Base-by-base conservation (phyloP, 1,139 yeast species). In the Hansenula anomala region DNA sequence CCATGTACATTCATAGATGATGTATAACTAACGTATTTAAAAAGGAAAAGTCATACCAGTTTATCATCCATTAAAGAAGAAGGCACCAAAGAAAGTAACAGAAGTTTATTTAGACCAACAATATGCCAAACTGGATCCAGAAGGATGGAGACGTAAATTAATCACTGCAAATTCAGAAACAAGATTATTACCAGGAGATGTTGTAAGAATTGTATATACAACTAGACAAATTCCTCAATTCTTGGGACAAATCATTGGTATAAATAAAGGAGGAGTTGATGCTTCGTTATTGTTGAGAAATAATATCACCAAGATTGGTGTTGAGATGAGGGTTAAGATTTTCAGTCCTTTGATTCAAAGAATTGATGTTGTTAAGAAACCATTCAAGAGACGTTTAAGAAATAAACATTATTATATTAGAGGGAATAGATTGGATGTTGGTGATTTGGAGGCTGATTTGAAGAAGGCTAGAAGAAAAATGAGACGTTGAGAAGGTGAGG, bases 361-460 rank as follows among this genome's bases (percentile, higher is more conserved):
- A 61, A 70, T 89, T 42, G 96, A 89, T 60, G 60, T 86, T 28
- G 62, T 89, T 49, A 73, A 85, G 62, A 80, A 80, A 60, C 90
- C 95, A 22, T 70, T 73, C 50, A 72, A 71, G 56, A 81, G 85
- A 64, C 75, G 79, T 70, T 69, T 68, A 44, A 76, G 95, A 75
- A 76, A 78, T 64, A 88, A 86, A 70, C 92, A 87, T 51, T 88
- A 81, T 70, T 89, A 86, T 63, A 85, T 89, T 58, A 82, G 96
- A 66, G 83, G 78, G 62, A 74, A 87, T 48, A 81, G 80, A 63
- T 67, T 82, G 63, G 97, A 89, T 62, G 96, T 87, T 33, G 85
- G 82, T 44, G 92, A 84, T 56, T 67, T 83, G 44, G 92, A 83
- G 45, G 61, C 69, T 19, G 54, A 58, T 39, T 42, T 61, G 46